Percentiles rank a stretch among this genome's conserved stretches.
phyloP scores from a whole-genome alignment of 257 asterid species.

The Echites panduratus region DNA sequence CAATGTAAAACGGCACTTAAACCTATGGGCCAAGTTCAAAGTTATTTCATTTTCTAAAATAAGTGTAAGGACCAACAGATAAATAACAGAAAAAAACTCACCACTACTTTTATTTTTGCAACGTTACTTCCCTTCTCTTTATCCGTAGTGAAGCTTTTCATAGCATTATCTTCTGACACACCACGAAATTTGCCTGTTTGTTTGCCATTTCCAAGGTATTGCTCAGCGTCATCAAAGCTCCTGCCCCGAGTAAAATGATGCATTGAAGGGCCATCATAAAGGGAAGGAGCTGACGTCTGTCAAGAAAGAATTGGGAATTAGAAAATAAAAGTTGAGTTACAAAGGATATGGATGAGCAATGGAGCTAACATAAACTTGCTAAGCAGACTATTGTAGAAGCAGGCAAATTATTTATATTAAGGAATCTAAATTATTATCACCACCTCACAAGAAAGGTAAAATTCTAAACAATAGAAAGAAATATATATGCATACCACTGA shows the following conservation, averaged over 20 bases:
- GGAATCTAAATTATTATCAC: background rate
- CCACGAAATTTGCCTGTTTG: slow-evolving; percentile 56
- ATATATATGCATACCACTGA: background rate
- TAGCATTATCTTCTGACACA: slow-evolving; percentile 57
- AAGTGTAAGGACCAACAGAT: background rate
- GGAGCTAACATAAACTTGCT: background rate
- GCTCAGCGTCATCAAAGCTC: slow-evolving; percentile 71
- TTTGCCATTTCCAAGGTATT: slow-evolving; percentile 58
- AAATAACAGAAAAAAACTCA: slow-evolving; percentile 18
- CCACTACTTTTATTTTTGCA: slow-evolving; percentile 99
- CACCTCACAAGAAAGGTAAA: background rate
- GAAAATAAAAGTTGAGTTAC: slow-evolving; percentile 1
- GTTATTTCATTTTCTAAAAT: background rate
- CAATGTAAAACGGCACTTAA: background rate
- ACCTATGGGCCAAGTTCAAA: background rate
- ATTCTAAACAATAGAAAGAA: background rate
- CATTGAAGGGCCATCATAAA: slow-evolving; percentile 53
- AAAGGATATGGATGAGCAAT: background rate
- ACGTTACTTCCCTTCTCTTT: slow-evolving; percentile 83
- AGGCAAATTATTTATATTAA: background rate
- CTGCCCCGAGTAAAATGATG: slow-evolving; percentile 58
- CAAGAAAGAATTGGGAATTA: slow-evolving; percentile 13
- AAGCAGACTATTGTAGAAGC: background rate
- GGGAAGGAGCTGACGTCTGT: slow-evolving; percentile 65
- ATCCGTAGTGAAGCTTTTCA: slow-evolving; percentile 65